A percentile compares a stretch with the other conserved stretches of the same genome.
phyloP scores from a whole-genome alignment of 1,139 yeast species.

The Nematodospora anomalae region DNA sequence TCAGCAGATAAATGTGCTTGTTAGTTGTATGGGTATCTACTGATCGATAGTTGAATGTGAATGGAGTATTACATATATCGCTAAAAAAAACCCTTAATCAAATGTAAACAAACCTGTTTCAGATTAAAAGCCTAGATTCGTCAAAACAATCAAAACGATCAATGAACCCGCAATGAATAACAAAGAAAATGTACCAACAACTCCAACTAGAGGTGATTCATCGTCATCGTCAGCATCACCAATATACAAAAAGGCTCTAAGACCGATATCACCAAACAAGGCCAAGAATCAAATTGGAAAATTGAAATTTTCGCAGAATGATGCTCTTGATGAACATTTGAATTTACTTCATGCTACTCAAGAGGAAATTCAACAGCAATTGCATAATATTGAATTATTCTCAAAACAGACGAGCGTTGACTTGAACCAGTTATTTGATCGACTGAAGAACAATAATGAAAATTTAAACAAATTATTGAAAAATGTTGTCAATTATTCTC shows the following conservation, averaged over 20 bases:
- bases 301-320: slow-evolving; percentile 30
- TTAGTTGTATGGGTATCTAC: too few relatives aligned
- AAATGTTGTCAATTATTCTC: slow-evolving; percentile 34
- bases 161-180: slow-evolving; percentile 4
- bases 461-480: slow-evolving; percentile 36
- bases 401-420: slow-evolving; percentile 39
- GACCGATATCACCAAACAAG: slow-evolving; percentile 31
- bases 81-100: too few relatives aligned
- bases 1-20: too few relatives aligned
- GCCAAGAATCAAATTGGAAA: slow-evolving; percentile 18
- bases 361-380: slow-evolving; percentile 30
- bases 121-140: too few relatives aligned
- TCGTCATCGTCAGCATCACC: slow-evolving; percentile 2
- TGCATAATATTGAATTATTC: slow-evolving; percentile 32
- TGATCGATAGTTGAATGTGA: too few relatives aligned
- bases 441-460: slow-evolving; percentile 45
- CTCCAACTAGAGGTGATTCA: slow-evolving; percentile 6
- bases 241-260: slow-evolving; percentile 18
- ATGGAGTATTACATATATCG: too few relatives aligned
- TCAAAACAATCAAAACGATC: not conserved
- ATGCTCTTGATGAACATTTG: slow-evolving; percentile 34
- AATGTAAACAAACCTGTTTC: slow-evolving; percentile 5
- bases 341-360: slow-evolving; percentile 28
- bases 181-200: slow-evolving; percentile 13
- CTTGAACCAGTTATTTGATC: slow-evolving; percentile 37